Evolutionary conservation across 345 rosid genomes (phyloP).

Genomic region (Boechera stricta): DNA sequence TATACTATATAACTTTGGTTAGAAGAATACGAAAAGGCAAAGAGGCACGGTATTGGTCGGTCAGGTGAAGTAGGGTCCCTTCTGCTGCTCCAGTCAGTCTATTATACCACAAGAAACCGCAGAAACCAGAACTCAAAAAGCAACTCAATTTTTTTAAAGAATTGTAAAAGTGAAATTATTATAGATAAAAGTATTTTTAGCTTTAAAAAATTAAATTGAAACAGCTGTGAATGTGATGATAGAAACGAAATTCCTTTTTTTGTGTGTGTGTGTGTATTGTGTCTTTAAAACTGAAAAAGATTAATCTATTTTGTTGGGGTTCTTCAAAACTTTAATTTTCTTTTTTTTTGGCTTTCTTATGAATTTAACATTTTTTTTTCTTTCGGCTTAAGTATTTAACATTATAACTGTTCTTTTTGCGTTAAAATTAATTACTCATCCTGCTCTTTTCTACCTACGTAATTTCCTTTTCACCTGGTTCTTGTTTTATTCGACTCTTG

Average conservation of each 20-base stretch:
- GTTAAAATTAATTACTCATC: slow-evolving; percentile 16
- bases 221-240: slow-evolving; percentile 32
- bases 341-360: background rate
- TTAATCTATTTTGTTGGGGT: too few species aligned
- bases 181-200: background rate
- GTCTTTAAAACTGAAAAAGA: background rate
- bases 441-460: slow-evolving; percentile 40
- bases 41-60: slow-evolving; percentile 40
- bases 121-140: slow-evolving; percentile 40
- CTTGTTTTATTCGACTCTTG: slow-evolving; percentile 27
- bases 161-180: background rate
- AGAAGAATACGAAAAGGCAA: slow-evolving; percentile 46
- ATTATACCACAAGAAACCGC: slow-evolving; percentile 49
- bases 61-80: slow-evolving; percentile 43
- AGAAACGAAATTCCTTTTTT: background rate
- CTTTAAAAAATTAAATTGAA: background rate
- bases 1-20: slow-evolving; percentile 10
- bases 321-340: too few species aligned
- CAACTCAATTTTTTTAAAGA: background rate
- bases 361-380: background rate
- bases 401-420: slow-evolving; percentile 29
- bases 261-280: background rate
- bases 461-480: slow-evolving; percentile 43
- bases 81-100: slow-evolving; percentile 48
- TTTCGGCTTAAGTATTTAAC: background rate